Base-by-base conservation (phyloP, 176 grass and related monocot species). In the Luzula sylvatica region DNA sequence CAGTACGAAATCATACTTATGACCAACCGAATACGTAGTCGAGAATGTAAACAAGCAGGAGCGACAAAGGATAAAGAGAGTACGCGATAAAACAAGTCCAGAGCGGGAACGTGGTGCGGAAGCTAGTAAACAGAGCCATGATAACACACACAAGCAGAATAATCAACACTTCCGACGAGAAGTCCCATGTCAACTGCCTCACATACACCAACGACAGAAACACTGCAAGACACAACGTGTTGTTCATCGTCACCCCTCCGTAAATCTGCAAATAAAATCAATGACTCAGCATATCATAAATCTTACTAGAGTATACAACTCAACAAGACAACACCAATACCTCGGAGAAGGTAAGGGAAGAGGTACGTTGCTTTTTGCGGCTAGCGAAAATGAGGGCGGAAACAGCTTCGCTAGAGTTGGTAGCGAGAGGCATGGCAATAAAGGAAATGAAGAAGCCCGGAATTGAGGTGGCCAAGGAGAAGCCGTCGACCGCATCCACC, bases 361-460 rank as follows among this genome's bases (percentile, higher is more conserved):
- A 82, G 38, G 74, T 83, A 50, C 86, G 66, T 53, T 64, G 78
- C 60, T 92, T 87, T 81, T 90, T 98, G 45, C 93, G 67, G 46
- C 72, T 78, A 32, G 93, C 93, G 43, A 90, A 90, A 45, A 98
- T 90, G 50, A 98, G 53, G 15, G 93, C 93, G 1, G 93, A 90
- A 27, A 98, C 81, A 2, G 93, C 81, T 72, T 98, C 93, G n/a
- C 93, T 98, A 52, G 93, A 98, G 65, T 98, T 98, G 32, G 86
- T 98, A 2, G 86, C 93, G 52, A 98, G 65, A 3, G 93, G 93
- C 55, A 98, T 80, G 49, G 56, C 78, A 16, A 98, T 77, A 78
- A 98, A 98, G 15, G 86, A 98, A 70, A 98, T 83, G 67, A 98
- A 90, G 66, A 98, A 90, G 18, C 81, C 80, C 14, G 93, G 85